Percentiles rank a stretch among this genome's conserved stretches.
These are phyloP conservation scores for Arachnomyces sp. DNA, from an alignment of 2,329 filamentous ascomycete species.

Conservation along the genomic window DNA sequence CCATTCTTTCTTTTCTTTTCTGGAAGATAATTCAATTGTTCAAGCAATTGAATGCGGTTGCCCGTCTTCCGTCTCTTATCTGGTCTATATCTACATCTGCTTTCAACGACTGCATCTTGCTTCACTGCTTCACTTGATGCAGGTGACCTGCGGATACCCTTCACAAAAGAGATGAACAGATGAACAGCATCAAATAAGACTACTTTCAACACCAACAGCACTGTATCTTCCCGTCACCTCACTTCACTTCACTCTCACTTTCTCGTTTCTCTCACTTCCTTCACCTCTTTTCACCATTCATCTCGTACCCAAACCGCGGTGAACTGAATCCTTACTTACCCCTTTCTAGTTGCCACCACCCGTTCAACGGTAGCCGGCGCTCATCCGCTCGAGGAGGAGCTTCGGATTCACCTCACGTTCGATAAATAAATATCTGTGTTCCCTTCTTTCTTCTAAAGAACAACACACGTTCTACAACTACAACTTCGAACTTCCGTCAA, in stretches of 20 bases:
- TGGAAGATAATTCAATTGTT: too few species aligned
- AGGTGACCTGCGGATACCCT: too few species aligned
- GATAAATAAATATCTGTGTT: slow-evolving; percentile 30
- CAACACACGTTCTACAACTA: slow-evolving; percentile 12
- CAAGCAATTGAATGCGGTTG: too few species aligned
- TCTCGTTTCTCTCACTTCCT: slow-evolving; percentile 5
- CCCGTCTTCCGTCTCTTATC: slow-evolving; percentile 1
- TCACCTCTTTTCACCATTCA: slow-evolving; percentile 8
- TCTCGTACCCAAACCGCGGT: slow-evolving; percentile 12
- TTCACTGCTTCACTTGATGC: slow-evolving; percentile 1
- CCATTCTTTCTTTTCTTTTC: slow-evolving; percentile 8
- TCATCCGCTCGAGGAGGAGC: slow-evolving; percentile 79
- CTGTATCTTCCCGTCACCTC: too few species aligned
- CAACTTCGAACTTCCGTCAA: slow-evolving; percentile 49
- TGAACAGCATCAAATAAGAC: neutral
- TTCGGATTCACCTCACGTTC: slow-evolving; percentile 50
- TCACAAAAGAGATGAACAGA: neutral
- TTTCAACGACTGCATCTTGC: slow-evolving; percentile 7
- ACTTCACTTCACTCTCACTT: neutral
- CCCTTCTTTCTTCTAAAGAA: slow-evolving; percentile 11
- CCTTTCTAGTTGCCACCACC: slow-evolving; percentile 70
- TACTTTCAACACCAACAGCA: neutral
- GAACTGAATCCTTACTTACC: slow-evolving; percentile 18
- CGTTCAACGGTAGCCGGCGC: slow-evolving; percentile 93
- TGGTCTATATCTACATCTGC: slow-evolving; percentile 2